Conservation (phyloP, 345 rosid species). For the Rhizophora mangle region DNA sequence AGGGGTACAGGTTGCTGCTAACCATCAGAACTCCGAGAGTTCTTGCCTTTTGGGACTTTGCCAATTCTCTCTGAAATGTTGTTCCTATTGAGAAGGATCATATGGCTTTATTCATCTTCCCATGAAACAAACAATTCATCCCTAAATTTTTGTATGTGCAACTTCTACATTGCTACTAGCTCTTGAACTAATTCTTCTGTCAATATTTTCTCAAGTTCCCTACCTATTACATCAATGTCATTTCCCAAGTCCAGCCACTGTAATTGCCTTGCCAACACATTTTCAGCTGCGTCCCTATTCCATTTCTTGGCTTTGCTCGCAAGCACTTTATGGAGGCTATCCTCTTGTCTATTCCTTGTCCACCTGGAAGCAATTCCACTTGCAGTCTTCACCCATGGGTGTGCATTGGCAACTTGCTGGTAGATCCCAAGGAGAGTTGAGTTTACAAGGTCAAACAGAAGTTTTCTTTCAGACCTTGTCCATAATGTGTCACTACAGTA, state of each 20-base stretch:
- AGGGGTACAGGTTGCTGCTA: too few relatives aligned
- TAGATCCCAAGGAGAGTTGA: conserved; percentile 45
- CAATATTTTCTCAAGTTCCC: conserved; percentile 62
- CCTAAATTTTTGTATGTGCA: conserved; percentile 19
- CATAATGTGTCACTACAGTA: conserved; percentile 37
- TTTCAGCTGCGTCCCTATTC: conserved; percentile 37
- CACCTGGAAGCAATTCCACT: conserved; percentile 28
- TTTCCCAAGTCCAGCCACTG: conserved; percentile 60
- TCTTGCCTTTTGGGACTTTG: too few relatives aligned
- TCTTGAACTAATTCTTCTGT: conserved; percentile 65
- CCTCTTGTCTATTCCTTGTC: conserved; percentile 43
- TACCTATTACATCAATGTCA: conserved; percentile 56
- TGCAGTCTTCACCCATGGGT: conserved; percentile 53
- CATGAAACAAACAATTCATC: conserved; percentile 34
- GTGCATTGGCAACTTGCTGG: conserved; percentile 43
- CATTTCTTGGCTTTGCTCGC: conserved; percentile 37
- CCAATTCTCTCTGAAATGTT: conserved; percentile 1
- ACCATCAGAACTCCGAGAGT: too few relatives aligned
- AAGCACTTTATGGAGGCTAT: conserved; percentile 40
- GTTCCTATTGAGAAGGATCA: conserved; percentile 5
- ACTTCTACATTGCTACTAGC: conserved; percentile 39
- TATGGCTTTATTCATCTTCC: conserved; percentile 16
- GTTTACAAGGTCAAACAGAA: conserved; percentile 66
- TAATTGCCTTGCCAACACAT: conserved; percentile 31
- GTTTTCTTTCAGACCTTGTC: conserved; percentile 58